Conservation (phyloP, 2,329 filamentous ascomycete species). For the Spiromastix sp. region DNA sequence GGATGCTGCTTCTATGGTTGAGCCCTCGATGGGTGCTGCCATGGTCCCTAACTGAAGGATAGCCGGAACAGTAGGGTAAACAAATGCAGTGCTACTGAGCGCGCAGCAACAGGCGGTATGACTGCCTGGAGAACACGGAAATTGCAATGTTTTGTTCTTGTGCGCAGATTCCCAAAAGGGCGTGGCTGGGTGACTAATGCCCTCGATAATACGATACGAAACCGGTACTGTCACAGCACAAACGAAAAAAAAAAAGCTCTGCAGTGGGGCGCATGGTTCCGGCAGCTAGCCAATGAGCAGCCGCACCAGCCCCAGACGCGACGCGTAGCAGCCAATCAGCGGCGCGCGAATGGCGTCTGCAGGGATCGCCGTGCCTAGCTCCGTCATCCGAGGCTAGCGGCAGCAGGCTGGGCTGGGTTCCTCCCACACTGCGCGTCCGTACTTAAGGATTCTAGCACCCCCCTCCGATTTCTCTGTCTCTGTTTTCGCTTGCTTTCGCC, state of each 20-base stretch:
- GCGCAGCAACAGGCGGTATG: too few species aligned
- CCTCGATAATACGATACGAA: too few species aligned
- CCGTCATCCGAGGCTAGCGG: constrained; percentile 27
- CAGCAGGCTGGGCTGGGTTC: constrained; percentile 20
- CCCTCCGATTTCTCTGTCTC: constrained; percentile 27
- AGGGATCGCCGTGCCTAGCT: constrained; percentile 24
- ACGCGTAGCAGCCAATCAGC: constrained; percentile 22
- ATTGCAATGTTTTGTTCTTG: too few species aligned
- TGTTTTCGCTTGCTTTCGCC: constrained; percentile 20
- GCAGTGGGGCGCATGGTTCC: constrained; percentile 11
- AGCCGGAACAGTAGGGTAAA: too few species aligned
- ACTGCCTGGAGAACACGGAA: too few species aligned
- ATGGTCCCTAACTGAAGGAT: too few species aligned
- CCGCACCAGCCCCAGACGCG: constrained; percentile 13
- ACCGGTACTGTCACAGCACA: too few species aligned
- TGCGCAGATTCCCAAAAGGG: too few species aligned
- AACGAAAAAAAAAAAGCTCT: constrained; percentile 2
- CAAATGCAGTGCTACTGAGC: too few species aligned
- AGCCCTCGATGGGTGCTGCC: too few species aligned
- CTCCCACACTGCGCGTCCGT: constrained; percentile 23
- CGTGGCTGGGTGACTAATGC: too few species aligned
- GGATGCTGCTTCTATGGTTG: too few species aligned
- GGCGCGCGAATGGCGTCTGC: constrained; percentile 20
- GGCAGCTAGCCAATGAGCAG: constrained; percentile 16
- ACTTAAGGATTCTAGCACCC: constrained; percentile 34